Percentiles rank a stretch among this genome's conserved stretches.
These are phyloP conservation scores for Mycena amicta DNA, from an alignment of 768 basidiomycete species.

Conservation along the genomic window DNA sequence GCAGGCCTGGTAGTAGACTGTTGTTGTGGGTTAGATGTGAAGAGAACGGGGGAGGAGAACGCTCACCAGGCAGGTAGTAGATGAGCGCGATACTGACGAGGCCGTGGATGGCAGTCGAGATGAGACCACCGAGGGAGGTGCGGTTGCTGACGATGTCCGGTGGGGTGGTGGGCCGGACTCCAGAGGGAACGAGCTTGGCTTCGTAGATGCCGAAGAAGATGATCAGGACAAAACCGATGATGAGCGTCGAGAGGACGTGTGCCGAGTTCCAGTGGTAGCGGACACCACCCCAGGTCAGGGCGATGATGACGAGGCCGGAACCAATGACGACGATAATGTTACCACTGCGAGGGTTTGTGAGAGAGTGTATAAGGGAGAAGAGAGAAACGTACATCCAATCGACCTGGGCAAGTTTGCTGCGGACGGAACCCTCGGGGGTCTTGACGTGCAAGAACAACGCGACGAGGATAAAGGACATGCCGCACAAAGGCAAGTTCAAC, in stretches of 20 bases:
- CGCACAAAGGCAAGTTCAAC: slow-evolving; percentile 4
- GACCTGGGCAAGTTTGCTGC: not conserved
- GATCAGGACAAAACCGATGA: slow-evolving; percentile 43
- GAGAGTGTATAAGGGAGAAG: not conserved
- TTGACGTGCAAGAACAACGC: not conserved
- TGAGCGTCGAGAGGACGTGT: slow-evolving; percentile 43
- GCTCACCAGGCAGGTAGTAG: not conserved
- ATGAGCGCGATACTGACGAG: not conserved
- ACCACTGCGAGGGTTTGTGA: slow-evolving; percentile 32
- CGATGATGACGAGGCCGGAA: slow-evolving; percentile 38
- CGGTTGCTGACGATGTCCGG: not conserved
- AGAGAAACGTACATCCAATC: not conserved
- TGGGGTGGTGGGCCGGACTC: not conserved
- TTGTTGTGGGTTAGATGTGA: not conserved
- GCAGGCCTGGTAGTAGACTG: slow-evolving; percentile 48
- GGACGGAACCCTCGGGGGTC: not conserved
- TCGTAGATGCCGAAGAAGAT: slow-evolving; percentile 43
- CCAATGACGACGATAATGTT: slow-evolving; percentile 41
- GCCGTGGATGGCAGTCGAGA: not conserved
- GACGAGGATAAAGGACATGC: not conserved
- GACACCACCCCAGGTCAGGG: slow-evolving; percentile 51
- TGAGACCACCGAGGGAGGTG: not conserved
- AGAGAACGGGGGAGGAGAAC: too few species aligned
- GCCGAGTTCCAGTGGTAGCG: slow-evolving; percentile 43
- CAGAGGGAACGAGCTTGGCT: not conserved